Evolutionary conservation across 2,329 filamentous ascomycete species (phyloP), one percentile per base, ranked within the genome.

Genomic region (Rhexocercosporidium sp.): DNA sequence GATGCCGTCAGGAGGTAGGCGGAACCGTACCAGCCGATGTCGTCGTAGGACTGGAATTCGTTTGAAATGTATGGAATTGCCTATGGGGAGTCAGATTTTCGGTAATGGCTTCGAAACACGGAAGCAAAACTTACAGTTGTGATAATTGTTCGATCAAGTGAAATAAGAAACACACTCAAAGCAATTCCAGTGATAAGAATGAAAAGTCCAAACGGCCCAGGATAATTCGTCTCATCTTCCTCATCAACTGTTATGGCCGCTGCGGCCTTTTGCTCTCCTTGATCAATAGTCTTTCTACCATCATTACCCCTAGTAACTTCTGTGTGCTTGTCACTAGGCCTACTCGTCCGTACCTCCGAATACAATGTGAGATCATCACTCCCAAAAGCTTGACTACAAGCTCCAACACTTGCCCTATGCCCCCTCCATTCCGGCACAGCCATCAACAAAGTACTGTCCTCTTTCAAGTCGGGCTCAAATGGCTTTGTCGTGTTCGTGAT

Each of bases 1-100:
- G 73, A 72, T 3, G 75, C 73, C 47, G 78, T 79, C 64, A 81
- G 74, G 59, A 79, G 69, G 66, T 80, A 79, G 16, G 76, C 71
- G 16, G 74, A 74, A 27, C 75, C 77, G 70, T 80, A 80, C 78
- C 78, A 80, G 16, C 78, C 77, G 18, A 79, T 73, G 68, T 80
- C 78, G 29, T 74, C 69, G 14, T 76, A 72, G 14, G 76, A 77
- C 25, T 78, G 71, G 66, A 81, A 80, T 25, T 77, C 75, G 31
- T 68, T 53, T 1, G 79, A 79, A 41, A 81, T 81, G 37, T 75
- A 75, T n/a, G 79, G 79, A 44, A 81, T 79, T n/a, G 79, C 79
- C 39, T 54, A 71, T 70, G 16, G 25, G 18, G 18, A 18, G 25
- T 64, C 69, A 69, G 41, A 57, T 16, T 51, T 53, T 14, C 22